Evolutionary conservation across 169 alveolate genomes (phyloP), one percentile per base, ranked within the genome.

Genomic region (Babesia sp.): DNA sequence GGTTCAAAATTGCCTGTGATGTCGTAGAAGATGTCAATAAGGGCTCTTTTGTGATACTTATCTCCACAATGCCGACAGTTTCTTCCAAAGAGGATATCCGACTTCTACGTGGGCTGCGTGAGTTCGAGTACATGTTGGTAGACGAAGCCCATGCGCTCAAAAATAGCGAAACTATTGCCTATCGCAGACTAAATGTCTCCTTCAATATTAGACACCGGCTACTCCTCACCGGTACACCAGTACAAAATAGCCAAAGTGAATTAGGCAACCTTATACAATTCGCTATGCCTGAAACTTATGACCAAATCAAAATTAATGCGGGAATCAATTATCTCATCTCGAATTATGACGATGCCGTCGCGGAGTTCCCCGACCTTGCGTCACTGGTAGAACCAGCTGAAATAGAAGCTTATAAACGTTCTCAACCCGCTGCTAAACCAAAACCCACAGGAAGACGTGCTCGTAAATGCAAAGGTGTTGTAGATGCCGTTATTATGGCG

Each of bases 111-210:
- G 67, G 63, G 28, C 70, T 84, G 22, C 58, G 71, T n/a, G 84
- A 78, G 39, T 83, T 90, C 66, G 92, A 90, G 71, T 94, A 93
- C 71, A 84, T 94, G 74, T 87, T 94, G 36, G 95, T 95, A 42
- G 98, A 95, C 72, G 98, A 95, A 66, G 98, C 98, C 34, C 98
- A 95, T 82, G 84, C 93, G 28, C 85, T 95, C 26, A 95, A 95
- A 71, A 95, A 95, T 79, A 84, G 94, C 56, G 93, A 94, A 36
- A 90, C 97, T 3, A 85, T 86, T 60, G 90, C 92, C 16, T 94
- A 93, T 64, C 94, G 86, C 70, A 91, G 91, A 50, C 87, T 95
- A 53, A 91, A 83, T 68, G 84, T 86, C 66, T 75, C 84, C 55
- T 87, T 91, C 44, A 81, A 78, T 53, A 84, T 94, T 61, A 91